Conservation (phyloP, 2,329 filamentous ascomycete genomes). For the Conoideocrella luteorostrata region DNA sequence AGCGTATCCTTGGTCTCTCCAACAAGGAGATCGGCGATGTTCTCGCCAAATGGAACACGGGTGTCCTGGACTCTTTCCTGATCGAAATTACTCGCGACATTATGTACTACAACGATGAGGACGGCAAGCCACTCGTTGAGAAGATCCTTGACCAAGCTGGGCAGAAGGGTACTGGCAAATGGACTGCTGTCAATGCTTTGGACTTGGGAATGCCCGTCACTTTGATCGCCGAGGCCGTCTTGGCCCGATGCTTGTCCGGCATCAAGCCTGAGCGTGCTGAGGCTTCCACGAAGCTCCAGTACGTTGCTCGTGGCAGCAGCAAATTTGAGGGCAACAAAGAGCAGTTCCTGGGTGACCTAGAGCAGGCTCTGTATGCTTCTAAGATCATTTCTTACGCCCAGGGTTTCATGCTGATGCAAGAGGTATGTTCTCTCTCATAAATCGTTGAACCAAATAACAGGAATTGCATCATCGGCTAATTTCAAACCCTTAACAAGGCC, state of each 20-base stretch:
- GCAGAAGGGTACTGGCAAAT: conserved; percentile 99
- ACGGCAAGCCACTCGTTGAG: conserved; percentile 85
- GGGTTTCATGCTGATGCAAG: conserved; percentile 99
- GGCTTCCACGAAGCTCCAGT: conserved; percentile 71
- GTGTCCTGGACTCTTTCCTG: conserved; percentile 96
- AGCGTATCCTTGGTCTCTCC: conserved; percentile 84
- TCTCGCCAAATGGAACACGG: conserved; percentile 95
- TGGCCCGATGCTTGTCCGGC: conserved; percentile 86
- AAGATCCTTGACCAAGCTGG: conserved; percentile 98
- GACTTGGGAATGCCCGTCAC: conserved; percentile 98
- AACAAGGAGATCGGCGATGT: conserved; percentile 95
- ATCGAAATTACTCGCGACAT: conserved; percentile 99
- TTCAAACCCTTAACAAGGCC: no score
- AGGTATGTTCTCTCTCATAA: conserved; percentile 49
- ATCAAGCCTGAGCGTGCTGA: conserved; percentile 89
- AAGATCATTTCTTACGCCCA: conserved; percentile 99
- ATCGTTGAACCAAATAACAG: background rate
- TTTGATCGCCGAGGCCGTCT: conserved; percentile 93
- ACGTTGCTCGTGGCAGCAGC: conserved; percentile 62
- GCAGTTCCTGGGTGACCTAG: conserved; percentile 91
- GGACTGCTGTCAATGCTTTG: conserved; percentile 98
- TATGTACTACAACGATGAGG: conserved; percentile 96
- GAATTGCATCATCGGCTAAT: no score
- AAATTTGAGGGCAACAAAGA: conserved; percentile 83
- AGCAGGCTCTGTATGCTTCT: conserved; percentile 97